phyloP scores from a whole-genome alignment of 768 basidiomycete genomes.

The Tylopilus cervinicoccineus region DNA sequence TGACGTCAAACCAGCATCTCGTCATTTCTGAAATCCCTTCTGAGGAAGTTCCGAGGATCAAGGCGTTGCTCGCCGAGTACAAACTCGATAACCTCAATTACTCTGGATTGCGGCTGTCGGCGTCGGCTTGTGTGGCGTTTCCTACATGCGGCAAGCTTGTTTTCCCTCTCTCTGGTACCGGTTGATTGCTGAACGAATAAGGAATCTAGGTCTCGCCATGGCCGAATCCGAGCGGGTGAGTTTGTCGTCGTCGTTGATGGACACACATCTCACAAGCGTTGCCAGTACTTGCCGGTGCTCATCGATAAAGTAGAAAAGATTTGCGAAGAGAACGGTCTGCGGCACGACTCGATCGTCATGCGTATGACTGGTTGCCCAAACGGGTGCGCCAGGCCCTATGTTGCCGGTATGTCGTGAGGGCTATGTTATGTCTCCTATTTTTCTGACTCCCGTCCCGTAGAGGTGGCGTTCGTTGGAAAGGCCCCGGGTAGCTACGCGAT shows the following conservation, averaged over 20 bases:
- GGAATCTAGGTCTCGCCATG: conserved; percentile 59
- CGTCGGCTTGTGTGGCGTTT: conserved; percentile 96
- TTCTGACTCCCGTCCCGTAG: conserved; percentile 34
- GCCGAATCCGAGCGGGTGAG: conserved; percentile 70
- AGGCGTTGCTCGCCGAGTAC: conserved; percentile 74
- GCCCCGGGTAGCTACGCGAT: conserved; percentile 89
- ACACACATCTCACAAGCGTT: conserved; percentile 32
- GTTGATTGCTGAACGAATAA: not conserved
- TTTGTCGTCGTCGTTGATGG: conserved; percentile 3
- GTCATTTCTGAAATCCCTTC: conserved; percentile 78
- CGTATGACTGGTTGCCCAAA: conserved; percentile 98
- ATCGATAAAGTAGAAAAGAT: conserved; percentile 94
- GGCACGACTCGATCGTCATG: conserved; percentile 96
- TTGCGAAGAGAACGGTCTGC: conserved; percentile 87
- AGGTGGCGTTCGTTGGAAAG: conserved; percentile 96
- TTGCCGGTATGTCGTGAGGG: conserved; percentile 56
- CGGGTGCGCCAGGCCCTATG: conserved; percentile 89
- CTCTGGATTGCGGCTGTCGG: conserved; percentile 77
- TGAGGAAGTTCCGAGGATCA: conserved; percentile 73
- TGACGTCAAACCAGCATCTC: conserved; percentile 95
- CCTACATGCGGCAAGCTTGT: conserved; percentile 73
- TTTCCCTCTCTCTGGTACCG: not conserved
- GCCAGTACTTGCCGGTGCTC: conserved; percentile 84
- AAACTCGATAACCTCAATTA: conserved; percentile 85
- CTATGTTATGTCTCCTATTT: not conserved